phyloP scores from a whole-genome alignment of 129 eudicot genomes.

The Pseudognaphalium luteoalbum region DNA sequence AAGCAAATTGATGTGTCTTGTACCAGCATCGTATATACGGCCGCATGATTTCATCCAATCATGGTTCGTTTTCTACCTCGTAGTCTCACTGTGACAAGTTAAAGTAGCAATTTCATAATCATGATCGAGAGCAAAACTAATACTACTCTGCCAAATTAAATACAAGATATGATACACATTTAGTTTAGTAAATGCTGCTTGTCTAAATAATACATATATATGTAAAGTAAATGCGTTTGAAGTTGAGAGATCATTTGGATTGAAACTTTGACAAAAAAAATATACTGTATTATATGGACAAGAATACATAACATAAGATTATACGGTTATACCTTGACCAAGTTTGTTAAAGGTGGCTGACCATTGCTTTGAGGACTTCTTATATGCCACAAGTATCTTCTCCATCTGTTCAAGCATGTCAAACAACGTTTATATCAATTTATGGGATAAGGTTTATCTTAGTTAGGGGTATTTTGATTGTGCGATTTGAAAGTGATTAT shows the following conservation, averaged over 20 bases:
- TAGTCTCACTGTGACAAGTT: slow-evolving; percentile 63
- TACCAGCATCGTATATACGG: background rate
- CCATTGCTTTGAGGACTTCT: slow-evolving; percentile 97
- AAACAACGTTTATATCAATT: background rate
- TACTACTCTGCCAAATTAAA: slow-evolving; percentile 6
- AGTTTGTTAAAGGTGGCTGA: slow-evolving; percentile 83
- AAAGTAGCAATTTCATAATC: background rate
- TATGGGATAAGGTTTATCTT: background rate
- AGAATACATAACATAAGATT: background rate
- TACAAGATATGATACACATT: background rate
- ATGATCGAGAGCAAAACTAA: slow-evolving; percentile 9
- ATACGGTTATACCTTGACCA: slow-evolving; percentile 79
- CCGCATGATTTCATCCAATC: slow-evolving; percentile 59
- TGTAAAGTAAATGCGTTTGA: background rate
- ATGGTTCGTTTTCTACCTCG: slow-evolving; percentile 93
- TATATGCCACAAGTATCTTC: slow-evolving; percentile 79
- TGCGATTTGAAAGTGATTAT: background rate
- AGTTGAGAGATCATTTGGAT: background rate
- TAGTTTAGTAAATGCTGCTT: background rate
- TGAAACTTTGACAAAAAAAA: background rate
- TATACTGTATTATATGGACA: background rate
- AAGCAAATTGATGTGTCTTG: background rate
- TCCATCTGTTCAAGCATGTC: slow-evolving; percentile 62
- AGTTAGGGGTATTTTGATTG: background rate
- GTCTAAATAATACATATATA: too few relatives aligned